Evolutionary conservation across 768 basidiomycete species (phyloP), one percentile per base, ranked within the genome.

Genomic region (Phlebiopsis flavidoalba): DNA sequence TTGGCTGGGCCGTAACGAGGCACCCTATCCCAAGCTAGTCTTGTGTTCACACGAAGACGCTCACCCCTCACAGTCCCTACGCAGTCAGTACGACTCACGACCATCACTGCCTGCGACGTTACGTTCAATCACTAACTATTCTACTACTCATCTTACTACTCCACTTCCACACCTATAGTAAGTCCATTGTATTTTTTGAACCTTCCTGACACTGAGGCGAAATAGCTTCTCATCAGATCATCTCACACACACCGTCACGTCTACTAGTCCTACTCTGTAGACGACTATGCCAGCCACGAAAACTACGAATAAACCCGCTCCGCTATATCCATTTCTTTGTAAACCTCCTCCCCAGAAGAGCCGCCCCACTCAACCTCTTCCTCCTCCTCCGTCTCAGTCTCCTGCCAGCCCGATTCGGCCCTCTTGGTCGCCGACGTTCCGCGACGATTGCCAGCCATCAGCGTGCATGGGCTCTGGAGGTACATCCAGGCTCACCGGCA

Each of bases 401-500:
- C 47, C 60, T 50, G 12, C 49, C 1, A 64, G 57, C 26, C 61
- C 62, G 26, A 51, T 37, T n/a, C 21, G 54, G 53, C 10, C 62
- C 67, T 10, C 63, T 60, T 22, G 64, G 61, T 17, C 59, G 72
- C 12, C 71, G 70, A 53, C 76, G 76, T 63, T 79, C 82, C 21
- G 77, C 74, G 56, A 79, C 82, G 1, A 77, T 77, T 64, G 73
- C 80, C 1, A n/a, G 67, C 77, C 43, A 87, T 90, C 50, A 67
- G 80, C n/a, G n/a, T 15, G 64, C 81, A 43, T 91, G 89, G 89
- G 86, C 83, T 5, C 73, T 82, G 19, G 77, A 74, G 63, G 86
- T 91, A 58, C 83, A 86, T 59, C 89, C 88, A 5, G 88, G 88
- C 6, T 85, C 88, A 15, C 88, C 88, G 3, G 76, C 72, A 0